Base-by-base conservation (phyloP, 345 rosid species). In the Triadica sebifera region DNA sequence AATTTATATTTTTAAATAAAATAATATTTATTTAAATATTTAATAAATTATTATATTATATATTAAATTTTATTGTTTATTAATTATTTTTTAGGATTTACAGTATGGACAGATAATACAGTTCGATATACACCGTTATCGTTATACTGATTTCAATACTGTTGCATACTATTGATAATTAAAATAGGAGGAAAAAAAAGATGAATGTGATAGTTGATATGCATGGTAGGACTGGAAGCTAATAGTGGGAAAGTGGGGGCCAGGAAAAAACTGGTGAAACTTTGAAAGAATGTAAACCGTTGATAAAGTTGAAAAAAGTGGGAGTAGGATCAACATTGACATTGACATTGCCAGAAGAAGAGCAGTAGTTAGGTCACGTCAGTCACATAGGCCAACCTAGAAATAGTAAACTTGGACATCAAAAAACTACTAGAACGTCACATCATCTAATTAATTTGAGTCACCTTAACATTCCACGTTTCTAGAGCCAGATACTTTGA, bases 361-460 rank as follows among this genome's bases (percentile, higher is more conserved):
- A 16, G 49, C 49, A 60, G 65, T 37, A 4, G 34, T 19, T 12
- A 20, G 16, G 70, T 43, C 34, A n/a, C 13, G 52, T n/a, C 53
- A 20, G 34, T 46, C 0, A 10, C 15, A 69, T 25, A 68, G 46
- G 56, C 56, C 74, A 57, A 45, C 75, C 75, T 60, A 45, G 75
- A 58, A 3, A 24, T 15, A 38, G 46, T 59, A 5, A 24, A 59
- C 56, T 25, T 22, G n/a, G 9, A 39, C 50, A 17, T 4, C 17
- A 15, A 2, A 71, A 72, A 8, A 20, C 10, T 16, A 24, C 57
- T 65, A 72, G 25, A 25, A 5, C 25, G 3, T 65, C 75, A 60
- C 67, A 29, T 60, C 67, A 60, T 22, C 34, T 0, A 0, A 53
- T 8, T 6, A 57, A 39, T 71, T 43, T 45, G 67, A 24, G 45